These are phyloP conservation scores for Naganishia vaughanmartiniae DNA, from an alignment of 768 basidiomycete species.

Conservation along the genomic window DNA sequence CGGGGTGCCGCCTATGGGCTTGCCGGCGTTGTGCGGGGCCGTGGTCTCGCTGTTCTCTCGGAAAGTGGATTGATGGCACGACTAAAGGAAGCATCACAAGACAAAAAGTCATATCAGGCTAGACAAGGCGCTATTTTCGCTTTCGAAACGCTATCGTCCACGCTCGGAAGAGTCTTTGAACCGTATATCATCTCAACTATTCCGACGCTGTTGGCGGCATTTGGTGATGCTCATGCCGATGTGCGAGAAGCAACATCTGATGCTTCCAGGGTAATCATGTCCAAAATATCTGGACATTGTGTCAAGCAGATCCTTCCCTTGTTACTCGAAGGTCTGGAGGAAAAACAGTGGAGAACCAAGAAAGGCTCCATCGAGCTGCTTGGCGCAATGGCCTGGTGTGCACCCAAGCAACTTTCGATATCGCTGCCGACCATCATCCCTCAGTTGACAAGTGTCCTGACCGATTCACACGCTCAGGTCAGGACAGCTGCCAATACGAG, in stretches of 20 bases:
- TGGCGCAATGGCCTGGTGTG: slow-evolving; percentile 98
- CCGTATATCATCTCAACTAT: slow-evolving; percentile 83
- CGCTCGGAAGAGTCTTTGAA: slow-evolving; percentile 86
- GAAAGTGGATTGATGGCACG: slow-evolving; percentile 74
- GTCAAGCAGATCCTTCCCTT: slow-evolving; percentile 92
- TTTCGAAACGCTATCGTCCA: slow-evolving; percentile 82
- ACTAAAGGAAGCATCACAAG: slow-evolving; percentile 72
- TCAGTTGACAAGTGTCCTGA: slow-evolving; percentile 86
- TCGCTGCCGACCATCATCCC: slow-evolving; percentile 96
- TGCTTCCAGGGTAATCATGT: slow-evolving; percentile 90
- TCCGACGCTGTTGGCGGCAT: slow-evolving; percentile 74
- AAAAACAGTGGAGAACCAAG: slow-evolving; percentile 98
- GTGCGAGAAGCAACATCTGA: slow-evolving; percentile 93
- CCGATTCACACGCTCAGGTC: slow-evolving; percentile 96
- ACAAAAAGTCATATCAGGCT: slow-evolving; percentile 81
- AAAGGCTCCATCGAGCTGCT: slow-evolving; percentile 90
- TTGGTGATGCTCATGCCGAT: slow-evolving; percentile 80
- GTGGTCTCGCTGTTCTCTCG: slow-evolving; percentile 79
- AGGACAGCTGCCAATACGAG: slow-evolving; percentile 87
- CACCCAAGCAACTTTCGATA: slow-evolving; percentile 86
- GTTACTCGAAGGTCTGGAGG: slow-evolving; percentile 83
- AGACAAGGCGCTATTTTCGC: slow-evolving; percentile 93
- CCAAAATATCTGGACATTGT: slow-evolving; percentile 80
- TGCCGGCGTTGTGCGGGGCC: slow-evolving; percentile 87
- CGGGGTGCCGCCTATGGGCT: slow-evolving; percentile 97